Percentiles rank a stretch among this genome's conserved stretches.
phyloP scores from a whole-genome alignment of 2,329 filamentous ascomycete genomes.

The Amauroascus niger region DNA sequence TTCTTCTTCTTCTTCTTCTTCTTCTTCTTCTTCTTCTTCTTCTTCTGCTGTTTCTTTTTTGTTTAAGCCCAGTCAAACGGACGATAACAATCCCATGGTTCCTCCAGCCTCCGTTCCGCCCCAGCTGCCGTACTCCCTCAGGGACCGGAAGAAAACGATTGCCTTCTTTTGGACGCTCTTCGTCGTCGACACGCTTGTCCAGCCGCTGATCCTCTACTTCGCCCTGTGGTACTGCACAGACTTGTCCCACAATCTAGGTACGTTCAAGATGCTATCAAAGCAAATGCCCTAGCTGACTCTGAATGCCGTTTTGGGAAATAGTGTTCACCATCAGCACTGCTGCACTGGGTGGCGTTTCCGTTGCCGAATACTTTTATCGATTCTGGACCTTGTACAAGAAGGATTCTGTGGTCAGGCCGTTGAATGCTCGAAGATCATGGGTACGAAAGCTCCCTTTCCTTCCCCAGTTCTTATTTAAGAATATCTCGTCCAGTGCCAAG shows the following conservation, averaged over 20 bases:
- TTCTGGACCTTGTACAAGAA: conserved; percentile 33
- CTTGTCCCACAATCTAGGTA: conserved; percentile 37
- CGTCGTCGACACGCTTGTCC: conserved; percentile 48
- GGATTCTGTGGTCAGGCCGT: conserved; percentile 29
- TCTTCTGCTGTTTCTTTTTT: too few species aligned
- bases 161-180: conserved; percentile 52
- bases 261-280: background rate
- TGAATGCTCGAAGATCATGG: conserved; percentile 38
- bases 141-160: conserved; percentile 46
- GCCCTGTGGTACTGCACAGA: conserved; percentile 49
- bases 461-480: too few species aligned
- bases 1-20: background rate
- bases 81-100: conserved; percentile 28
- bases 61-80: too few species aligned
- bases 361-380: conserved; percentile 38
- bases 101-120: conserved; percentile 31
- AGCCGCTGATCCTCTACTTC: conserved; percentile 53
- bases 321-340: conserved; percentile 38
- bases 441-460: conserved; percentile 19
- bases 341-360: conserved; percentile 33
- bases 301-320: conserved; percentile 13
- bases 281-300: background rate
- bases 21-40: too few species aligned
- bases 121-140: conserved; percentile 48
- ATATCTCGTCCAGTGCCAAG: too few species aligned